These are phyloP conservation scores for Phalaenopsis hybrid DNA, from an alignment of 116 monocot species.

Conservation along the genomic window DNA sequence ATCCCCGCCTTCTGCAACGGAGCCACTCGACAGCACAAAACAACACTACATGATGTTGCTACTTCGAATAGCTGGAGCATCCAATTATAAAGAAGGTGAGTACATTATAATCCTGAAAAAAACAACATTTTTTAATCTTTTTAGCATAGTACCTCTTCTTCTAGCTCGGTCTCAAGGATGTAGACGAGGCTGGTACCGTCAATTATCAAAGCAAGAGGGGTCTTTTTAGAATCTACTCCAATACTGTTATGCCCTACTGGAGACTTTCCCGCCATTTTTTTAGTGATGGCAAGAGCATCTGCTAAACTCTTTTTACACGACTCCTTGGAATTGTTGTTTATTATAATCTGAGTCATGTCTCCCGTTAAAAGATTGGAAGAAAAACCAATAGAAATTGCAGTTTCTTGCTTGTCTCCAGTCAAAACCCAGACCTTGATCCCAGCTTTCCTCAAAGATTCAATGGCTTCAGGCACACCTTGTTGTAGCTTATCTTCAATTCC, in stretches of 20 bases:
- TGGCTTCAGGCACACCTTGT: conserved; percentile 91
- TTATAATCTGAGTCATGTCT: conserved; percentile 71
- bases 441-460: conserved; percentile 74
- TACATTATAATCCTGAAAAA: not conserved
- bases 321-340: conserved; percentile 66
- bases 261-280: conserved; percentile 6
- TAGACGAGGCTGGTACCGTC: conserved; percentile 89
- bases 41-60: conserved; percentile 72
- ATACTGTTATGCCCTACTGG: no score
- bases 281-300: conserved; percentile 36
- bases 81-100: not conserved
- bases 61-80: conserved; percentile 65
- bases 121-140: not conserved
- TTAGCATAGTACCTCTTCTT: conserved; percentile 62
- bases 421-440: conserved; percentile 97
- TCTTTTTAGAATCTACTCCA: conserved; percentile 7
- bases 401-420: conserved; percentile 98
- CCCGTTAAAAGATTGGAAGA: conserved; percentile 73
- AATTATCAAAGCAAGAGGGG: conserved; percentile 66
- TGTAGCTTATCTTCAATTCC: conserved; percentile 97
- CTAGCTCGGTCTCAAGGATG: conserved; percentile 64
- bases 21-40: conserved; percentile 89
- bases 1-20: conserved; percentile 98
- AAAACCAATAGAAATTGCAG: conserved; percentile 94
- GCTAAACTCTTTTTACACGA: conserved; percentile 46